Conservation (phyloP, 768 basidiomycete genomes). For the Tephrocybe sp. region DNA sequence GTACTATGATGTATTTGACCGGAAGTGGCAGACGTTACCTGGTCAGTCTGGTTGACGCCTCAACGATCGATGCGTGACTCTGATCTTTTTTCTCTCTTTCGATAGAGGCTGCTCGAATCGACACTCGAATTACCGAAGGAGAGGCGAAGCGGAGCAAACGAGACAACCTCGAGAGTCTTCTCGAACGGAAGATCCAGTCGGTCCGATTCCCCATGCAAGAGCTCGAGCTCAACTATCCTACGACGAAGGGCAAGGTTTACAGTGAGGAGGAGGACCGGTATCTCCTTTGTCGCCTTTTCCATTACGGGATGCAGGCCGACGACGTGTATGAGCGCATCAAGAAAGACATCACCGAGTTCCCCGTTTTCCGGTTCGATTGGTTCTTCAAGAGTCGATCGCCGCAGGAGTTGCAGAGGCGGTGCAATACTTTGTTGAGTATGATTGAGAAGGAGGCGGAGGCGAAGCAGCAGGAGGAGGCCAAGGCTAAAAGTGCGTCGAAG, state of each 20-base stretch:
- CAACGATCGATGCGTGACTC: not conserved
- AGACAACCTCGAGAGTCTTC: constrained; percentile 73
- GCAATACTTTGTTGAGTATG: constrained; percentile 83
- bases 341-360: constrained; percentile 94
- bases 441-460: constrained; percentile 89
- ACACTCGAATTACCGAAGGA: constrained; percentile 82
- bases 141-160: constrained; percentile 88
- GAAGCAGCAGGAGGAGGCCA: constrained; percentile 65
- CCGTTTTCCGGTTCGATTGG: constrained; percentile 97
- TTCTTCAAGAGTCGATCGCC: constrained; percentile 94
- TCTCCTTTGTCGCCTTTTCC: constrained; percentile 81
- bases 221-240: constrained; percentile 91
- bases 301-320: constrained; percentile 86
- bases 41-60: constrained; percentile 42
- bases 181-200: constrained; percentile 78
- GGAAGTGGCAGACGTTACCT: constrained; percentile 82
- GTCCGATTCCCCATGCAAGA: constrained; percentile 95
- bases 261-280: constrained; percentile 97
- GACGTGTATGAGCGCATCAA: constrained; percentile 95
- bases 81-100: not conserved
- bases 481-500: constrained; percentile 52
- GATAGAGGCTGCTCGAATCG: constrained; percentile 75
- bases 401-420: constrained; percentile 84
- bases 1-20: constrained; percentile 84
- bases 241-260: constrained; percentile 95